Base-by-base conservation (phyloP, 2,329 filamentous ascomycete genomes). In the Pseudocercospora fijiensis region DNA sequence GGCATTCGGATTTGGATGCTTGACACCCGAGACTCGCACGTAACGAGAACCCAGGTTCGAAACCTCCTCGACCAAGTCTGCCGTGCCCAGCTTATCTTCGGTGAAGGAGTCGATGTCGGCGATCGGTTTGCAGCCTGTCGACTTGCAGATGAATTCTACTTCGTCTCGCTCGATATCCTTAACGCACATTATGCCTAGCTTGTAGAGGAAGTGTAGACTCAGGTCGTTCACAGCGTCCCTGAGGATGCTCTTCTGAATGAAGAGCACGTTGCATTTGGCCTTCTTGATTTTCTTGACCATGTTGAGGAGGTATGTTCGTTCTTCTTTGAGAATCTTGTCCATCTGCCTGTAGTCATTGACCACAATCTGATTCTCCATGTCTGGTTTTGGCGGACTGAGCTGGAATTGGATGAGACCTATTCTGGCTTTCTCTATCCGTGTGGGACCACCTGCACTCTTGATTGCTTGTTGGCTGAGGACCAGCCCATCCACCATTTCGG, bases 211-310 rank as follows among this genome's bases (percentile, higher is more conserved):
- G 82, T 99, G 95, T 69, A 99, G 86, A 67, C 92, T 96, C 63
- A 99, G 85, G 73, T 99, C 95, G 82, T 99, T 99, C 78, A 99
- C 93, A 37, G 95, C 95, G 75, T 99, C 95, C 72, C 95, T 89
- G 64, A 99, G 87, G 72, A 99, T 99, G 13, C 94, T 98, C 82
- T 99, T 99, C 77, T 99, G 95, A 72, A 99, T 98, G 71, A 99
- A 84, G 51, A 98, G 88, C 49, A 99, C 95, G 74, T 99, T 99
- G 83, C 95, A 99, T 84, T 98, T 99, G 71, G 95, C 93, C 85
- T 98, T 99, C 83, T 98, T 97, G 80, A 99, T 99, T 86, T 98
- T 99, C 87, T 99, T 98, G 76, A 96, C 93, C 87, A 99, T 91
- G 84, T 98, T 98, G 64, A 99, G 86, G 69, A 99, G 87, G 80